Percentiles rank a stretch among this genome's conserved stretches.
Conservation (phyloP, 2,329 filamentous ascomycete species). For the Curvularia hawaiiensis region DNA sequence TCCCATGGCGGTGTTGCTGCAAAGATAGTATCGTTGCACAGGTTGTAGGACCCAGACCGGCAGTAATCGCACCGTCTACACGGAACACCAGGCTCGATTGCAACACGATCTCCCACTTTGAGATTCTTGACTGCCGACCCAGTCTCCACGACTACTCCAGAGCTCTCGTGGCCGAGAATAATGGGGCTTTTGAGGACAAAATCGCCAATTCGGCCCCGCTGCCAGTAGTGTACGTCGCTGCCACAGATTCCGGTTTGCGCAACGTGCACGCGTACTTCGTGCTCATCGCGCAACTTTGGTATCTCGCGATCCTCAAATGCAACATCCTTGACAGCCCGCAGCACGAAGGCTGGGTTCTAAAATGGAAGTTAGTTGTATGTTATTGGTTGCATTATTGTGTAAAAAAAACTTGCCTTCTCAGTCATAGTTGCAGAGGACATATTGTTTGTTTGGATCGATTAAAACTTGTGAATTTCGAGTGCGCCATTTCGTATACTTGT, state of each 20-base stretch:
- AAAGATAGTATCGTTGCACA: slow-evolving; percentile 31
- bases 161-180: slow-evolving; percentile 37
- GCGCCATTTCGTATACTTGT: neutral
- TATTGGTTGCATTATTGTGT: too few species aligned
- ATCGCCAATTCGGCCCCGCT: slow-evolving; percentile 30
- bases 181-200: slow-evolving; percentile 31
- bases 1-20: slow-evolving; percentile 34
- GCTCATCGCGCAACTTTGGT: slow-evolving; percentile 33
- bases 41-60: slow-evolving; percentile 27
- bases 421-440: neutral
- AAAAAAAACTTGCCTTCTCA: neutral
- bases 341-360: slow-evolving; percentile 55
- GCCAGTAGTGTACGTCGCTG: slow-evolving; percentile 54
- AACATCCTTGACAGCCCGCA: slow-evolving; percentile 53
- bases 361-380: neutral
- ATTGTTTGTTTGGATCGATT: neutral
- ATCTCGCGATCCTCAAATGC: slow-evolving; percentile 53
- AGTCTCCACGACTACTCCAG: slow-evolving; percentile 29
- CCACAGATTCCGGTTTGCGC: slow-evolving; percentile 86
- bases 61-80: slow-evolving; percentile 28
- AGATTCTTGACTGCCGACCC: slow-evolving; percentile 32
- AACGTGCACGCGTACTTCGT: slow-evolving; percentile 75
- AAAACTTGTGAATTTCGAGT: neutral
- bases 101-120: slow-evolving; percentile 34
- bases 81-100: slow-evolving; percentile 34